These are phyloP conservation scores for Entamoeba dispar DNA, from an alignment of 208 protist genomes.

Conservation along the genomic window DNA sequence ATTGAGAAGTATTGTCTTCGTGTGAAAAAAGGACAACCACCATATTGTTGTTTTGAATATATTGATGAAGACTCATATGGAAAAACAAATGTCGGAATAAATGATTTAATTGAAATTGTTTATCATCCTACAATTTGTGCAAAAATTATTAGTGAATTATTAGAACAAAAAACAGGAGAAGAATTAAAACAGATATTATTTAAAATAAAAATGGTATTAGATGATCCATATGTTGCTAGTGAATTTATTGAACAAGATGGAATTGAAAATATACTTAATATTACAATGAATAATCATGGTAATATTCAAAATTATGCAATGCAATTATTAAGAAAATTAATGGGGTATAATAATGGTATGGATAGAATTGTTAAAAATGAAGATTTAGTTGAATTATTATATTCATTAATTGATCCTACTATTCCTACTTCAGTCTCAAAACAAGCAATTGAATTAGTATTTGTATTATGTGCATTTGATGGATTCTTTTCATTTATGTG, in stretches of 20 bases:
- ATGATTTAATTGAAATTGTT: not conserved
- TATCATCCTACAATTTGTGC: not conserved
- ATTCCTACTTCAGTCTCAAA: not conserved
- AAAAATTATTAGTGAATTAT: not conserved
- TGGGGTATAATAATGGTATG: not conserved
- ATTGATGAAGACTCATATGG: not conserved
- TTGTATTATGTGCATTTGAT: not conserved
- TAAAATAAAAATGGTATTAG: not conserved
- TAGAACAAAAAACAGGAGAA: not conserved
- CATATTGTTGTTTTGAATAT: not conserved
- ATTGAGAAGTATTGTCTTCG: not conserved
- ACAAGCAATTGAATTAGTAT: not conserved
- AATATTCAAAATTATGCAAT: slow-evolving; percentile 1
- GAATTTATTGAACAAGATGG: not conserved
- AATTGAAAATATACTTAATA: not conserved
- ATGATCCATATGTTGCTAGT: not conserved
- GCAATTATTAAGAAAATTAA: not conserved
- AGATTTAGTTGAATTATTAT: not conserved
- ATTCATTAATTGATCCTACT: not conserved
- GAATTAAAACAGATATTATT: not conserved
- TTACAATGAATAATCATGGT: not conserved
- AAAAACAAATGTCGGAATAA: not conserved
- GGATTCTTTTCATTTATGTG: not conserved
- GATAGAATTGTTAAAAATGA: not conserved
- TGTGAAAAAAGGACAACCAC: not conserved